Conservation (phyloP, 331 rosid species). For the Cydonia oblonga region DNA sequence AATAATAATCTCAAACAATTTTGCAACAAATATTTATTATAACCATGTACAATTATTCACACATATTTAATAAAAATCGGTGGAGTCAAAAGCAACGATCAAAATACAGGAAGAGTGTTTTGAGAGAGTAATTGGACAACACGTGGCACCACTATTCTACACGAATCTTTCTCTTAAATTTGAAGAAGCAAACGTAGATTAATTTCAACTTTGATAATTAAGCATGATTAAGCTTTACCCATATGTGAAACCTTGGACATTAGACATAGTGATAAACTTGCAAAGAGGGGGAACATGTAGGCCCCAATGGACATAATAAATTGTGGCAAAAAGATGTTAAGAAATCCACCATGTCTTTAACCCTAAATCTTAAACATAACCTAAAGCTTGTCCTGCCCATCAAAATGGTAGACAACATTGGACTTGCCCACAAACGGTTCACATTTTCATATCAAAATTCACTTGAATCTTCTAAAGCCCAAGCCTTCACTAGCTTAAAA, state of each 20-base stretch:
- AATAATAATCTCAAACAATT: too few relatives aligned
- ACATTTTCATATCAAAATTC: neutral
- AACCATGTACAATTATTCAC: too few relatives aligned
- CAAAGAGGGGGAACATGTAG: slow-evolving; percentile 13
- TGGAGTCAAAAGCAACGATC: too few relatives aligned
- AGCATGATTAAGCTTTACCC: slow-evolving; percentile 1
- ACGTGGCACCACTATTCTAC: neutral
- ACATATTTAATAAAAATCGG: too few relatives aligned
- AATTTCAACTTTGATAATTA: neutral
- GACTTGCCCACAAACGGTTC: neutral
- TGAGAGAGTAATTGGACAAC: too few relatives aligned
- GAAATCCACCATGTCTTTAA: neutral
- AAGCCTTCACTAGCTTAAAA: neutral
- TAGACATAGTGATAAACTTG: neutral
- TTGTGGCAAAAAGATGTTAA: neutral
- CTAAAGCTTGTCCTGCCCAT: too few relatives aligned
- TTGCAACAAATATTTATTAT: too few relatives aligned
- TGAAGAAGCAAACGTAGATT: neutral
- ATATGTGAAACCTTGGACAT: neutral
- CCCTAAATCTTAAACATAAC: neutral
- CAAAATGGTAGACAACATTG: neutral
- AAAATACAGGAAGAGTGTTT: too few relatives aligned
- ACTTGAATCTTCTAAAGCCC: neutral
- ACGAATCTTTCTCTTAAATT: neutral
- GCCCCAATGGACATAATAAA: slow-evolving; percentile 6